Conservation (phyloP, 2,329 filamentous ascomycete genomes). For the Botryotinia narcissicola region DNA sequence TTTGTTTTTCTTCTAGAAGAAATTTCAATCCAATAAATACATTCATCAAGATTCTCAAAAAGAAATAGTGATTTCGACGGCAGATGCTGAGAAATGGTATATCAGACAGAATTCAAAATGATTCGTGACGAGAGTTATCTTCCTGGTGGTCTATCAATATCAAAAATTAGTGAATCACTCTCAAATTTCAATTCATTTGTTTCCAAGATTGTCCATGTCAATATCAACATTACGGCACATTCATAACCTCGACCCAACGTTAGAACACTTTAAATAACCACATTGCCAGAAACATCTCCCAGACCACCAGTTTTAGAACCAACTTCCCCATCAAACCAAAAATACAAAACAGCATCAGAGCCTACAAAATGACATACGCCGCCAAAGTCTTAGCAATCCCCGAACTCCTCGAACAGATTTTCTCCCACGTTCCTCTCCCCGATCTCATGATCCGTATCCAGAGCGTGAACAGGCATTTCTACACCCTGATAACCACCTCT, state of each 20-base stretch:
- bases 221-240: neutral
- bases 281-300: neutral
- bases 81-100: neutral
- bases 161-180: neutral
- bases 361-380: neutral
- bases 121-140: neutral
- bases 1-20: neutral
- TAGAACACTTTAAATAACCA: neutral
- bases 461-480: neutral
- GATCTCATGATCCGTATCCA: neutral
- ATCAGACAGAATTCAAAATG: neutral
- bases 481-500: neutral
- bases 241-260: neutral
- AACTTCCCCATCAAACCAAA: neutral
- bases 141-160: neutral
- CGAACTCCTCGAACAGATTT: neutral
- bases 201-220: neutral
- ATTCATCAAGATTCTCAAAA: neutral
- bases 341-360: neutral
- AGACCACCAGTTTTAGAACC: neutral
- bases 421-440: neutral
- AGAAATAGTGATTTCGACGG: neutral
- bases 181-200: neutral
- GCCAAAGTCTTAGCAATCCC: neutral
- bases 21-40: neutral